Percentiles rank a stretch among this genome's conserved stretches.
These are phyloP conservation scores for Yamadazyma philogaea DNA, from an alignment of 805 yeast genomes.

Conservation along the genomic window DNA sequence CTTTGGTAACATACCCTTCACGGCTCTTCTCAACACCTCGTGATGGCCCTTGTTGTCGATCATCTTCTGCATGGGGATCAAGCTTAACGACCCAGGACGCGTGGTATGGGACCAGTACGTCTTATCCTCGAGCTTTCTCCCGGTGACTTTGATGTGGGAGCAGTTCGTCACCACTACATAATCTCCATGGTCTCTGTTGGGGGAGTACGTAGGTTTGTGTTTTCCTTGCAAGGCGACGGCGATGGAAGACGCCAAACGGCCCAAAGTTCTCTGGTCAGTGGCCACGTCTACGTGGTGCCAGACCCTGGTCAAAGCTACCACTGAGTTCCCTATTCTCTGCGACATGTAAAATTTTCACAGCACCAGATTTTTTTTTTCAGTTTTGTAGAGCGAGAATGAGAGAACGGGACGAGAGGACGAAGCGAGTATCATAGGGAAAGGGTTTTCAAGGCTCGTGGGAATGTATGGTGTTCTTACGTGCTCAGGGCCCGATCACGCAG, in stretches of 20 bases:
- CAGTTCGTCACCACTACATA: conserved; percentile 96
- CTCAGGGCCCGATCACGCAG: too few relatives aligned
- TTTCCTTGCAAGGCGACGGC: conserved; percentile 93
- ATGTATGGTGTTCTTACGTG: neutral
- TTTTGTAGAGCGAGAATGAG: neutral
- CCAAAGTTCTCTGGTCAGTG: conserved; percentile 78
- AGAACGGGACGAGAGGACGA: neutral
- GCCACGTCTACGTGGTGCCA: conserved; percentile 98
- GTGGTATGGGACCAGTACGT: conserved; percentile 86
- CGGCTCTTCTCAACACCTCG: conserved; percentile 85
- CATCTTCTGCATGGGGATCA: conserved; percentile 76
- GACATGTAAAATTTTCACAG: conserved; percentile 22
- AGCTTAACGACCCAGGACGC: conserved; percentile 85
- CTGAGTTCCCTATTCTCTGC: conserved; percentile 46
- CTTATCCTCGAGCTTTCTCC: conserved; percentile 77
- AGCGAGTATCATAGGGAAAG: neutral
- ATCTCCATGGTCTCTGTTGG: conserved; percentile 82
- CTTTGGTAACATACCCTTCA: conserved; percentile 94
- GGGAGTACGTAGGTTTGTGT: conserved; percentile 86
- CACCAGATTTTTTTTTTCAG: neutral
- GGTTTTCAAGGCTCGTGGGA: neutral
- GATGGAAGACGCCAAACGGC: conserved; percentile 86
- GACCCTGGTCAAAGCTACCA: conserved; percentile 72
- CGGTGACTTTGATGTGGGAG: conserved; percentile 74
- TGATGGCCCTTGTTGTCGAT: conserved; percentile 78